phyloP scores from a whole-genome alignment of 345 rosid genomes.

The Eucalyptus sp. region DNA sequence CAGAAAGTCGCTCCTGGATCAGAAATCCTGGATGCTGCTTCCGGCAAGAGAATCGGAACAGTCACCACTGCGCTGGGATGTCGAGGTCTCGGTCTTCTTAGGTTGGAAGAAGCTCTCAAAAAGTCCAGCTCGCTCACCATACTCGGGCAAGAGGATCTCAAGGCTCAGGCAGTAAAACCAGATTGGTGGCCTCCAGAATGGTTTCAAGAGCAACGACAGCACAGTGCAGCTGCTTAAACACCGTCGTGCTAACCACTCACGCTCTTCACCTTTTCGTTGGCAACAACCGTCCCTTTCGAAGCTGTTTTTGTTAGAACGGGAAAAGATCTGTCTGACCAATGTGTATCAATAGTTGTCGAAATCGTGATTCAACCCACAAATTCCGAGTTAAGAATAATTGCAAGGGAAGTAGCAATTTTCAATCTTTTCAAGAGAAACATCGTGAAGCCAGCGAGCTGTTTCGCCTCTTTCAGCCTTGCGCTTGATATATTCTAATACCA shows the following conservation, averaged over 20 bases:
- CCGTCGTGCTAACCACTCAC: background rate
- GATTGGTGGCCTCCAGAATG: slow-evolving; percentile 85
- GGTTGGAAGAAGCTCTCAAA: slow-evolving; percentile 60
- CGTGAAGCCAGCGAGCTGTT: too few species aligned
- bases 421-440: background rate
- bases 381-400: background rate
- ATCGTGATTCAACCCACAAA: background rate
- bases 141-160: slow-evolving; percentile 41
- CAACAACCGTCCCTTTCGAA: background rate
- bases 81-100: slow-evolving; percentile 64
- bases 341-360: background rate
- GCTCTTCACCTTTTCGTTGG: background rate
- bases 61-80: slow-evolving; percentile 62
- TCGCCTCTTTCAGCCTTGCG: too few species aligned
- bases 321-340: background rate
- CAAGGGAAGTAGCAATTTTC: background rate
- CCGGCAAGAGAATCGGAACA: slow-evolving; percentile 62
- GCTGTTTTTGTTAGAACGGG: background rate
- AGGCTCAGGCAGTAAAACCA: slow-evolving; percentile 56
- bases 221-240: slow-evolving; percentile 21
- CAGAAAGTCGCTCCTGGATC: slow-evolving; percentile 55
- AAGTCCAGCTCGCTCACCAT: slow-evolving; percentile 20
- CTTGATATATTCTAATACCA: background rate
- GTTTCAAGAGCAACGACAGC: slow-evolving; percentile 35
- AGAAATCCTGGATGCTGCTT: slow-evolving; percentile 39